Base-by-base conservation (phyloP, 495 filamentous ascomycete species). In the Podospora didyma region DNA sequence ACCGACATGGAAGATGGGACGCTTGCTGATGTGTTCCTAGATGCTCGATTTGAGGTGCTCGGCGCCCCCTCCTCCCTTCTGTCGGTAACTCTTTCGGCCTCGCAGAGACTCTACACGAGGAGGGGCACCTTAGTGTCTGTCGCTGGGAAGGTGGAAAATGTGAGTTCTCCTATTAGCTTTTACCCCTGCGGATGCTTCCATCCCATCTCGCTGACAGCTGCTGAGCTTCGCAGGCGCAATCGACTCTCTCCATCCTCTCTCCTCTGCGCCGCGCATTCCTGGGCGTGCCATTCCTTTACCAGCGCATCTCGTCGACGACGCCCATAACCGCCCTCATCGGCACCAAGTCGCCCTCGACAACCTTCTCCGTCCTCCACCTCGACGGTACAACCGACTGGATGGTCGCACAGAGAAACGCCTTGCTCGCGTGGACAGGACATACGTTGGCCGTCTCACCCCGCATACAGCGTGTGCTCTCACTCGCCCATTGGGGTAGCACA, bases 361-460 rank as follows among this genome's bases (percentile, higher is more conserved):
- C 91, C 9, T 92, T 98, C 62, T 84, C 85, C 19, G 84, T 96
- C 17, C 78, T 98, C 17, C 84, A 92, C 63, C 82, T 98, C 35
- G 89, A 98, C 78, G 94, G 94, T 26, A 89, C 90, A n/a, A 82
- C 88, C 56, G 94, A 98, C 75, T 98, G 95, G 94, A 91, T 93
- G 79, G 74, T 98, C 24, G 79, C 88, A 11, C 92, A 96, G 68
- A 78, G 89, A 50, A 84, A 87, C 57, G 90, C 89, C 9, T 78
- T 98, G 53, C 79, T 97, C 11, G 95, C 94, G 53, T 98, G 94
- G 94, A 95, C 91, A n/a, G 94, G 94, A 24, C 86, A 92, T 67
- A 89, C 90, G 2, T 77, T 98, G 22, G 74, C 80, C 16, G 79
- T 94, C 12, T 80, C 79, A 22, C 93, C 94, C 1, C 86, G 80